Conservation (phyloP, 1,284 basidiomycete species). For the Pyrrhoderma noxium region DNA sequence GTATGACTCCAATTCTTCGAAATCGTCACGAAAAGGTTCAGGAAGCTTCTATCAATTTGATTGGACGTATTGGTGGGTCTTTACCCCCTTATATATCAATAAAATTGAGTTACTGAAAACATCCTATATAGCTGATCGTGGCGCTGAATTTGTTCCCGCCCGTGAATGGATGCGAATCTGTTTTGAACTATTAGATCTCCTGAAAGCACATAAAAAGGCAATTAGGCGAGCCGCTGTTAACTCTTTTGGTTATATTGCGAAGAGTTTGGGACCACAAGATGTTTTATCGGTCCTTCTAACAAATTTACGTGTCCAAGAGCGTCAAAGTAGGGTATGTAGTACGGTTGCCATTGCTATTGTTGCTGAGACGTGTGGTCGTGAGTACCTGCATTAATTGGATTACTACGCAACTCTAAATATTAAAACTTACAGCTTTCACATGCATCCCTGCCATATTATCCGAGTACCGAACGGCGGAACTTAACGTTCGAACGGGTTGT, state of each 20-base stretch:
- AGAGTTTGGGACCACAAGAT: conserved; percentile 98
- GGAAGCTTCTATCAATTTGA: conserved; percentile 98
- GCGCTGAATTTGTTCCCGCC: conserved; percentile 96
- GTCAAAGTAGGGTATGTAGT: conserved; percentile 97
- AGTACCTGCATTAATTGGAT: conserved; percentile 30
- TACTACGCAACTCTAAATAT: conserved; percentile 11
- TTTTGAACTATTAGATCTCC: conserved; percentile 93
- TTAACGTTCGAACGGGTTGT: conserved; percentile 99
- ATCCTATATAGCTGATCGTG: conserved; percentile 78
- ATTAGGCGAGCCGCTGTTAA: conserved; percentile 98
- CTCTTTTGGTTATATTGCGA: conserved; percentile 99
- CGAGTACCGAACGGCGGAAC: conserved; percentile 96
- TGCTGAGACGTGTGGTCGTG: conserved; percentile 93
- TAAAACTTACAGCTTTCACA: conserved; percentile 69
- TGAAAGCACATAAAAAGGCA: conserved; percentile 99
- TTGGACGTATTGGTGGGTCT: conserved; percentile 85
- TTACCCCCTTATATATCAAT: not conserved
- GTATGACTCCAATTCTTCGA: conserved; percentile 98
- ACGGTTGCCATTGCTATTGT: conserved; percentile 98
- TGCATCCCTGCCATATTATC: conserved; percentile 98
- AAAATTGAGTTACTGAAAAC: conserved; percentile 14
- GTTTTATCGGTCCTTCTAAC: conserved; percentile 95
- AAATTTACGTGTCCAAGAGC: conserved; percentile 96
- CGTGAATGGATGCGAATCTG: conserved; percentile 99
- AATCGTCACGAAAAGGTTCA: conserved; percentile 99